Percentiles rank a stretch among this genome's conserved stretches.
phyloP scores from a whole-genome alignment of 805 yeast genomes.

The Pichia ethanolica region DNA sequence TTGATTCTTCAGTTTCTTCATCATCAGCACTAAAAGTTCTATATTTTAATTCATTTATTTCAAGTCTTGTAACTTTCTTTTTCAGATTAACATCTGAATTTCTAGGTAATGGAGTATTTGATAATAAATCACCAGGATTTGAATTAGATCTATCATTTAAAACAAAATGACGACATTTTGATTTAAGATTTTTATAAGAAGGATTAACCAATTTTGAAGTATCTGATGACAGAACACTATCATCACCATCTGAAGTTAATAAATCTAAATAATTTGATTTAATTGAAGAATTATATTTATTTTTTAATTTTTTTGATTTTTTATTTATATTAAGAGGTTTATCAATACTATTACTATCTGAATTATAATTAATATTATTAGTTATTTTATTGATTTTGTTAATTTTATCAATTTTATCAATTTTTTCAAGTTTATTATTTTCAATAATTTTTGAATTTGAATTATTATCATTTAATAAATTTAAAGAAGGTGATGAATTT shows the following conservation, averaged over 20 bases:
- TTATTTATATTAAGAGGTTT: neutral
- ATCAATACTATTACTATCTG: too few relatives aligned
- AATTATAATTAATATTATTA: too few relatives aligned
- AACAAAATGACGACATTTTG: slow-evolving; percentile 39
- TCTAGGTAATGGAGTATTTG: slow-evolving; percentile 60
- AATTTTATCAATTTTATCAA: too few relatives aligned
- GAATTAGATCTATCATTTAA: slow-evolving; percentile 48
- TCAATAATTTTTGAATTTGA: too few relatives aligned
- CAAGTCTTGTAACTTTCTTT: slow-evolving; percentile 5
- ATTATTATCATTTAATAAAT: too few relatives aligned
- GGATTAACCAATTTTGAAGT: neutral
- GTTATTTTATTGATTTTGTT: too few relatives aligned
- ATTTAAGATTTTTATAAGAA: neutral
- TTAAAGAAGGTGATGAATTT: too few relatives aligned
- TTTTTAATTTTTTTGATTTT: neutral
- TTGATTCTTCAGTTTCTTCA: slow-evolving; percentile 66
- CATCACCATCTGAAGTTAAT: slow-evolving; percentile 21
- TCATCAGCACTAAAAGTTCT: slow-evolving; percentile 43
- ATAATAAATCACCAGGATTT: slow-evolving; percentile 80
- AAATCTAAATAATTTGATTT: slow-evolving; percentile 5
- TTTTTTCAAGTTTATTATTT: too few relatives aligned
- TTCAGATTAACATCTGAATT: slow-evolving; percentile 9
- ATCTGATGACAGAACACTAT: slow-evolving; percentile 11
- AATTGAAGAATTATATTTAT: neutral
- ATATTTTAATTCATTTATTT: slow-evolving; percentile 24